phyloP scores from a whole-genome alignment of 2,329 filamentous ascomycete species.

The Lasiodiplodia sp. region DNA sequence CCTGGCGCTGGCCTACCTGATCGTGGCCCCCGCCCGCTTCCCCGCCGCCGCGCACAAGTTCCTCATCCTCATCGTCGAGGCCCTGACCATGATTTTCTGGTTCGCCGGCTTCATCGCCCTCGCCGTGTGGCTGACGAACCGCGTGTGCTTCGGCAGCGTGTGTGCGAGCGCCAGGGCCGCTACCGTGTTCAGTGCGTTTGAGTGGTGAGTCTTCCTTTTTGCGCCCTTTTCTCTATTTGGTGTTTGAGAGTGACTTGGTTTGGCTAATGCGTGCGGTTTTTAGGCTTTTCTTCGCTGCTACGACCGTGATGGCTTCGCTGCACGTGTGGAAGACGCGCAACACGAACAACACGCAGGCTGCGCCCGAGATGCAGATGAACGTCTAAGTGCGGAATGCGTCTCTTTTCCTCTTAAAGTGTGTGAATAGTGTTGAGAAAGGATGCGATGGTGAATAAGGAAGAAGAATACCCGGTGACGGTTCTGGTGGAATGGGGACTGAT shows the following conservation, averaged over 20 bases:
- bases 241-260: too few relatives aligned
- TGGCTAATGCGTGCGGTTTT: background rate
- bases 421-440: background rate
- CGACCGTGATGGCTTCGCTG: constrained; percentile 57
- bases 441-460: background rate
- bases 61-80: constrained; percentile 71
- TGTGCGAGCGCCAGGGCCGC: constrained; percentile 70
- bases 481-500: background rate
- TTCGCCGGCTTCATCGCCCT: constrained; percentile 84
- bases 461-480: background rate
- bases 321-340: constrained; percentile 54
- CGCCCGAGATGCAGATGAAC: constrained; percentile 45
- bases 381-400: background rate
- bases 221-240: background rate
- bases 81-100: constrained; percentile 84
- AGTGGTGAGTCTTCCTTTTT: constrained; percentile 55
- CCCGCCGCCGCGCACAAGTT: constrained; percentile 67
- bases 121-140: constrained; percentile 68
- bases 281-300: constrained; percentile 61
- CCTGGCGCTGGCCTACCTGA: constrained; percentile 72
- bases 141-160: constrained; percentile 60
- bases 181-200: constrained; percentile 71
- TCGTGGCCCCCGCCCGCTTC: constrained; percentile 70
- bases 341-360: constrained; percentile 40
- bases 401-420: too few relatives aligned